These are phyloP conservation scores for Ganoderma sinense DNA, from an alignment of 1,284 basidiomycete species.

Conservation along the genomic window DNA sequence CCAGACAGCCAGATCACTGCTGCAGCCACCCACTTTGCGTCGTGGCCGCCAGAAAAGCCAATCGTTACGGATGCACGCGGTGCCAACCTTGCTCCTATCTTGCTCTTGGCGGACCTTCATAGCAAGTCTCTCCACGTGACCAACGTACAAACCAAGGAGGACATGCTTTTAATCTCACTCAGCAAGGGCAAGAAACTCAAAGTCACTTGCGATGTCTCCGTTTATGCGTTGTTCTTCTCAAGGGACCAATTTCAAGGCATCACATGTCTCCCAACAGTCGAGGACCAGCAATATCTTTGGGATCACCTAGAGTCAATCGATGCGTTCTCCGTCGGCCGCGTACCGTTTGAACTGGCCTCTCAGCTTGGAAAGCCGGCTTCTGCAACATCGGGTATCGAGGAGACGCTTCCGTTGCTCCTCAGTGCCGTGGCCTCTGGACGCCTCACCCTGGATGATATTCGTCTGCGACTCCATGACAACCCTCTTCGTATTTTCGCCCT, in stretches of 20 bases:
- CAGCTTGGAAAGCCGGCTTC: slow-evolving; percentile 75
- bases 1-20: slow-evolving; percentile 59
- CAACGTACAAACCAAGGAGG: slow-evolving; percentile 90
- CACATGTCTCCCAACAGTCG: slow-evolving; percentile 74
- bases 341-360: slow-evolving; percentile 82
- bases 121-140: slow-evolving; percentile 92
- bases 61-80: slow-evolving; percentile 95
- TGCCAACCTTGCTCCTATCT: slow-evolving; percentile 92
- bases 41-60: slow-evolving; percentile 92
- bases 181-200: slow-evolving; percentile 95
- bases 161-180: slow-evolving; percentile 90
- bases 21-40: slow-evolving; percentile 88
- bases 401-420: slow-evolving; percentile 89
- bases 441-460: slow-evolving; percentile 87
- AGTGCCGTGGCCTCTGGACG: slow-evolving; percentile 86
- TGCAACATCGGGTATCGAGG: slow-evolving; percentile 85
- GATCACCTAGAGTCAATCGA: slow-evolving; percentile 87
- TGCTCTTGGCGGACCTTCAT: slow-evolving; percentile 93
- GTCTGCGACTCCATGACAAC: slow-evolving; percentile 86
- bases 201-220: slow-evolving; percentile 96
- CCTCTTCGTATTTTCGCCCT: slow-evolving; percentile 93
- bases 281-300: slow-evolving; percentile 92
- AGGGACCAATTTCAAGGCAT: slow-evolving; percentile 77
- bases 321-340: slow-evolving; percentile 88
- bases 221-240: slow-evolving; percentile 94